Evolutionary conservation across 2,329 filamentous ascomycete species (phyloP).

Genomic region (Neonectria hederae): DNA sequence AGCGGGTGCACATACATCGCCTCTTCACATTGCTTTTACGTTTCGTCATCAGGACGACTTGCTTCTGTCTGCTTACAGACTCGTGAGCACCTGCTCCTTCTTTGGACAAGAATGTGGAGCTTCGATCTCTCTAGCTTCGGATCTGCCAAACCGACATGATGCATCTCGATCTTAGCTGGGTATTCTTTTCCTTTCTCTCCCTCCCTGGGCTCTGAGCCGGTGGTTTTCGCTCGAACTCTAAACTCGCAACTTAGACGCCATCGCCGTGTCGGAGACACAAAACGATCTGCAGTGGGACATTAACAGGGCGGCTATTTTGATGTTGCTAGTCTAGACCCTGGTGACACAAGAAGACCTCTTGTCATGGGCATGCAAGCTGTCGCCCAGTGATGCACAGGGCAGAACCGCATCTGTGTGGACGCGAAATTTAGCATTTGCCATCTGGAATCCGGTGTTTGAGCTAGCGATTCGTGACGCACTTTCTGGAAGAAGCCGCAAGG

Average conservation of each 20-base stretch:
- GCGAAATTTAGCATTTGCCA: neutral
- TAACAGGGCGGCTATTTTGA: neutral
- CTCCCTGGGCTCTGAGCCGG: neutral
- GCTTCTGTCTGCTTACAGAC: neutral
- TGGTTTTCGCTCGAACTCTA: neutral
- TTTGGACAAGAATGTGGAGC: neutral
- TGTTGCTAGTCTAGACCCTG: neutral
- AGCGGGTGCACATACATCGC: neutral
- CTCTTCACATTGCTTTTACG: neutral
- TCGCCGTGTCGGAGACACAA: neutral
- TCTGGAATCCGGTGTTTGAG: neutral
- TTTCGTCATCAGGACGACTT: neutral
- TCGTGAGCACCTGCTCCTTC: neutral
- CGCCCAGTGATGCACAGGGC: neutral
- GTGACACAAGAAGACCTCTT: neutral
- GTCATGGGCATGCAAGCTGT: neutral
- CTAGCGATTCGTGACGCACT: neutral
- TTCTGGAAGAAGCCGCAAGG: neutral
- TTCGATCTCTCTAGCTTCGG: neutral
- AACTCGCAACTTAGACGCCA: neutral
- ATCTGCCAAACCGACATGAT: neutral
- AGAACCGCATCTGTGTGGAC: neutral
- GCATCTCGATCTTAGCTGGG: neutral
- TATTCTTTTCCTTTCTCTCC: neutral
- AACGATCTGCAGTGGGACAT: neutral